Conservation (phyloP, 345 rosid genomes). For the Barbarea vulgaris region DNA sequence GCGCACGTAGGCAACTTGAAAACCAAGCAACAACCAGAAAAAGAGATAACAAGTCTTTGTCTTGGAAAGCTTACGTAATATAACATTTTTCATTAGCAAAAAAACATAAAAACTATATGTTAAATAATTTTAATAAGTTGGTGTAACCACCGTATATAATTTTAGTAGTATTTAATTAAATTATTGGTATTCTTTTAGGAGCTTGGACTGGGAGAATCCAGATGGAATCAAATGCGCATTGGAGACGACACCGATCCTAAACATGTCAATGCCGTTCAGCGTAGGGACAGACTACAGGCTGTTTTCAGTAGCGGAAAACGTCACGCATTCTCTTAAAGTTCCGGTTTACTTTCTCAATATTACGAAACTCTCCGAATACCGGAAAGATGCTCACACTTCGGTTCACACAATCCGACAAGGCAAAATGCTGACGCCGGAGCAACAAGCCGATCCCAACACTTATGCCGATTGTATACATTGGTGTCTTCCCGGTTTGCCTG, state of each 20-base stretch:
- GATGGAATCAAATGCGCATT: slow-evolving; percentile 86
- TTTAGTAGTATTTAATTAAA: not conserved
- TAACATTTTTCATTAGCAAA: not conserved
- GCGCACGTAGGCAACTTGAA: slow-evolving; percentile 23
- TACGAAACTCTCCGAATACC: slow-evolving; percentile 70
- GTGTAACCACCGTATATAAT: slow-evolving; percentile 33
- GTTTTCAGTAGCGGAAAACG: slow-evolving; percentile 51
- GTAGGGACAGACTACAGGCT: slow-evolving; percentile 82
- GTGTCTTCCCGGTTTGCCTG: slow-evolving; percentile 97
- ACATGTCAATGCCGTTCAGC: slow-evolving; percentile 52
- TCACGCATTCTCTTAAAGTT: slow-evolving; percentile 51
- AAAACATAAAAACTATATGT: slow-evolving; percentile 4
- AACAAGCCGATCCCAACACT: slow-evolving; percentile 73
- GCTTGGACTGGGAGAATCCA: slow-evolving; percentile 87
- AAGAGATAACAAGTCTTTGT: slow-evolving; percentile 23
- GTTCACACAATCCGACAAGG: slow-evolving; percentile 84
- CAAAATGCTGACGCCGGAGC: slow-evolving; percentile 71
- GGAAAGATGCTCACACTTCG: slow-evolving; percentile 94
- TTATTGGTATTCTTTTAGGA: slow-evolving; percentile 47
- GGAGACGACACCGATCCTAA: slow-evolving; percentile 68
- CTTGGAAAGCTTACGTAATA: not conserved
- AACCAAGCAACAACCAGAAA: slow-evolving; percentile 36
- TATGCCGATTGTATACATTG: slow-evolving; percentile 97
- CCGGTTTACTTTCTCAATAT: slow-evolving; percentile 74
- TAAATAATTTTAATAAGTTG: not conserved